These are phyloP conservation scores for Aphanomyces euteiches DNA, from an alignment of 352 stramenopile species.

Conservation along the genomic window DNA sequence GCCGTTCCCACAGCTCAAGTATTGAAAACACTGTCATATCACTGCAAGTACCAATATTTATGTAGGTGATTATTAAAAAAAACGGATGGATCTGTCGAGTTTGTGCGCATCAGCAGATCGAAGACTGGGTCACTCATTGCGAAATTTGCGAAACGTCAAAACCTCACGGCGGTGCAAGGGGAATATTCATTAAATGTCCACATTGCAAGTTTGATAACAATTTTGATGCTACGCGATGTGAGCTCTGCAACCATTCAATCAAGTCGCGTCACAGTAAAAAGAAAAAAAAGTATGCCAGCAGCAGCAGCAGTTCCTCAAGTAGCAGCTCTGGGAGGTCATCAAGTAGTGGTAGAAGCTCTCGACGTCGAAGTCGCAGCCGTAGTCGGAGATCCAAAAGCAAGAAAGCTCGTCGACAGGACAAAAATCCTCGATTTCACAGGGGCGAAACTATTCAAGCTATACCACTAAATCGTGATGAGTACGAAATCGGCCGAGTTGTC, in stretches of 20 bases:
- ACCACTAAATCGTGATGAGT: conserved; percentile 44
- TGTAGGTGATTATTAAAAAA: conserved; percentile 22
- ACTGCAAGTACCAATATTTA: not conserved
- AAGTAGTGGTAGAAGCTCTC: conserved; percentile 32
- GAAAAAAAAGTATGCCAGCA: conserved; percentile 40
- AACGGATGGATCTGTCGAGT: conserved; percentile 65
- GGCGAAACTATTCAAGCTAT: conserved; percentile 66
- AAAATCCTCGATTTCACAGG: conserved; percentile 42
- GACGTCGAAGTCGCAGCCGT: conserved; percentile 32
- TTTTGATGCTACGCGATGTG: conserved; percentile 60
- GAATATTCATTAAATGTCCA: conserved; percentile 54
- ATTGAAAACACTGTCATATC: not conserved
- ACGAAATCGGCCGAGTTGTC: conserved; percentile 50
- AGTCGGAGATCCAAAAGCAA: conserved; percentile 39
- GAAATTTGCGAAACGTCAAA: conserved; percentile 71
- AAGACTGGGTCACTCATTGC: conserved; percentile 64
- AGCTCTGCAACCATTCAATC: conserved; percentile 56
- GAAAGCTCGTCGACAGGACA: conserved; percentile 34
- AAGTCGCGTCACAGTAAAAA: conserved; percentile 34
- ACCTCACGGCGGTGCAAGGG: conserved; percentile 44
- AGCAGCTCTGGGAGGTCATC: conserved; percentile 38
- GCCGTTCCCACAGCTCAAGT: conserved; percentile 20
- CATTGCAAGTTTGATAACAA: conserved; percentile 78
- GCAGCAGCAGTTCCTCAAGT: conserved; percentile 33
- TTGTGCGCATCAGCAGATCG: conserved; percentile 61